A percentile compares a stretch with the other conserved stretches of the same genome.
phyloP scores from a whole-genome alignment of 768 basidiomycete species.

The Tricholoma sp. region DNA sequence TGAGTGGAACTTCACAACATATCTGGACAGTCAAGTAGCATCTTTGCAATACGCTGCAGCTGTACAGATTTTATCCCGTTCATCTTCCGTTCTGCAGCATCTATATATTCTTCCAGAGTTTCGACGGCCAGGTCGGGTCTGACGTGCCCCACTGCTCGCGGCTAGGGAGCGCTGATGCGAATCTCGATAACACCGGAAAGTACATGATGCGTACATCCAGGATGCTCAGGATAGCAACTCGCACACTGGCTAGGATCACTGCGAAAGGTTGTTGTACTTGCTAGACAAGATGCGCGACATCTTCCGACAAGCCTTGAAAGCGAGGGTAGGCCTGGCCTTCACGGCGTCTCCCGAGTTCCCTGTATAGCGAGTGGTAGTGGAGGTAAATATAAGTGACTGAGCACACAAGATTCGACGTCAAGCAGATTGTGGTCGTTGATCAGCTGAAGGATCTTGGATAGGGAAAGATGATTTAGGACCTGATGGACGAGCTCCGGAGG shows the following conservation, averaged over 20 bases:
- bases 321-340: not conserved
- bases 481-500: not conserved
- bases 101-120: slow-evolving; percentile 16
- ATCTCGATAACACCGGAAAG: not conserved
- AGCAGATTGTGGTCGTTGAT: not conserved
- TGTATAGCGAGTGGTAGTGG: not conserved
- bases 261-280: not conserved
- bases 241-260: not conserved
- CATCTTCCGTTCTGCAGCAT: slow-evolving; percentile 16
- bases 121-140: slow-evolving; percentile 6
- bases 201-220: not conserved
- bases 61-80: slow-evolving; percentile 17
- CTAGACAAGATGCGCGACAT: not conserved
- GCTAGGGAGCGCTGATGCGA: not conserved
- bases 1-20: slow-evolving; percentile 13
- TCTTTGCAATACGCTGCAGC: slow-evolving; percentile 16
- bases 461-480: not conserved
- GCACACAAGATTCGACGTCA: not conserved
- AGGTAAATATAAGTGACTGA: not conserved
- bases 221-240: not conserved
- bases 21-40: slow-evolving; percentile 15
- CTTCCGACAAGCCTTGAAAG: not conserved
- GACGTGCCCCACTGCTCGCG: slow-evolving; percentile 4
- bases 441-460: not conserved
- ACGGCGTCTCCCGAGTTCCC: not conserved